A percentile compares a stretch with the other conserved stretches of the same genome.
Evolutionary conservation across 257 asterid species (phyloP).

Genomic region (Ligustrum vulgare): DNA sequence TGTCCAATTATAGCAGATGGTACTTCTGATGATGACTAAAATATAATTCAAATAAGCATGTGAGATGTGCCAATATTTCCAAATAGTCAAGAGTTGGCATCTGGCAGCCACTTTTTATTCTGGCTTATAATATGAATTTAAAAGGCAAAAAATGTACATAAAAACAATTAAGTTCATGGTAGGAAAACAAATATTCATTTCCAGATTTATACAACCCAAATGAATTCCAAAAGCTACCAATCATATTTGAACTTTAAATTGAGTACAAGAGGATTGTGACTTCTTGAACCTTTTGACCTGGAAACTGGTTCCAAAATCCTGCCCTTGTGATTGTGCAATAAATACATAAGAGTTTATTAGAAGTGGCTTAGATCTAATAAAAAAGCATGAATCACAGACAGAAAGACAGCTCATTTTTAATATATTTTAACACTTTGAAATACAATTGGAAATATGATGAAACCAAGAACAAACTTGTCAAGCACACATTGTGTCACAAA

Average conservation of each 20-base stretch:
- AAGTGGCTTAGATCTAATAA: background rate
- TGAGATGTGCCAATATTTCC: background rate
- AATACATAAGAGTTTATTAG: constrained; percentile 14
- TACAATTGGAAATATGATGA: no score
- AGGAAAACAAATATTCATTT: background rate
- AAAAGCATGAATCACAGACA: no score
- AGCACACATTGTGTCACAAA: no score
- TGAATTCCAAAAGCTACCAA: background rate
- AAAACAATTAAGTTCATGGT: background rate
- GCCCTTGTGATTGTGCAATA: constrained; percentile 62
- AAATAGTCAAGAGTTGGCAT: background rate
- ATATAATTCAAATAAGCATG: background rate
- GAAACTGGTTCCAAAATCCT: constrained; percentile 74
- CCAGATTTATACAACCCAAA: background rate
- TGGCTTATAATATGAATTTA: background rate
- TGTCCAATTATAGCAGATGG: background rate
- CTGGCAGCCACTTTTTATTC: background rate
- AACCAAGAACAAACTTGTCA: no score
- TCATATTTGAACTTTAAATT: background rate
- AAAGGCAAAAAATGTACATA: background rate
- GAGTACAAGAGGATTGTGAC: constrained; percentile 47
- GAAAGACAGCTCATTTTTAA: no score
- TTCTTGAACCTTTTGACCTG: constrained; percentile 68
- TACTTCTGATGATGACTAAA: background rate
- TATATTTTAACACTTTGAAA: no score